Evolutionary conservation across 257 asterid species (phyloP).

Genomic region (Eustoma russellianum): DNA sequence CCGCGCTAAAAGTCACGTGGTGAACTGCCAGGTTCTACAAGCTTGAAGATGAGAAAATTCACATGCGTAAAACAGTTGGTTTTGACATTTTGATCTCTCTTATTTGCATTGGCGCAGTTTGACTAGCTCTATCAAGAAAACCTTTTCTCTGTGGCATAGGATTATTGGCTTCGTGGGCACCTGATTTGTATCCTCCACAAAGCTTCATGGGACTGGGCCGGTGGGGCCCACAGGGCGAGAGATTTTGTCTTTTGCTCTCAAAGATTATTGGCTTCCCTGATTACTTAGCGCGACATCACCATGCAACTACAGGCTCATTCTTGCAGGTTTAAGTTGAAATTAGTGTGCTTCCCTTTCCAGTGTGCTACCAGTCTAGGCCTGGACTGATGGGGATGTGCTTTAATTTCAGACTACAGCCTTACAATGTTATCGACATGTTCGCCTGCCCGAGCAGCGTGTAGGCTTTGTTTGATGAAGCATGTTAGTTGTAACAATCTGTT

Average conservation of each 20-base stretch:
- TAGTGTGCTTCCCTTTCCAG: neutral
- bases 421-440: conserved; percentile 9
- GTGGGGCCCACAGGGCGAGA: no score
- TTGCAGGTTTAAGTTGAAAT: conserved; percentile 5
- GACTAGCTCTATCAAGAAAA: no score
- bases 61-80: neutral
- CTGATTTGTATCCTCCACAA: no score
- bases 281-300: neutral
- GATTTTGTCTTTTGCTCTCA: no score
- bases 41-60: conserved; percentile 13
- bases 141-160: no score
- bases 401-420: conserved; percentile 4
- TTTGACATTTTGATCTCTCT: neutral
- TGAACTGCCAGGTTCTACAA: conserved; percentile 35
- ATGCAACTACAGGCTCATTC: conserved; percentile 3
- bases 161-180: neutral
- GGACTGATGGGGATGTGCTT: conserved; percentile 5
- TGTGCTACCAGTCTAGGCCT: neutral
- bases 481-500: no score
- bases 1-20: conserved; percentile 12
- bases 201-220: no score
- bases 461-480: no score
- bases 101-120: no score
- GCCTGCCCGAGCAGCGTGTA: no score
- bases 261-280: neutral